Evolutionary conservation across 768 basidiomycete genomes (phyloP).

Genomic region (Agaricus sinodeliciosus): DNA sequence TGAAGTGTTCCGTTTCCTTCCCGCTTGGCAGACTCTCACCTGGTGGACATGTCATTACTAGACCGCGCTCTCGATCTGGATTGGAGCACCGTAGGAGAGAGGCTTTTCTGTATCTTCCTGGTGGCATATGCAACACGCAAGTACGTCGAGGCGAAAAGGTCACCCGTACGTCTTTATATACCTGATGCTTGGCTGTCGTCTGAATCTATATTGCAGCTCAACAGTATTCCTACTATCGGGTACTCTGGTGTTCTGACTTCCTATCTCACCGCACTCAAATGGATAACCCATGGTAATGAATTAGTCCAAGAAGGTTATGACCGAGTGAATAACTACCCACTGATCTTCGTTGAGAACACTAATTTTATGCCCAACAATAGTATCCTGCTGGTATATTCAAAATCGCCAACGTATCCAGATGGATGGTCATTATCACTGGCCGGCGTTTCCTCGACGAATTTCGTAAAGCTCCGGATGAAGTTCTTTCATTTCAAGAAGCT

Average conservation of each 20-base stretch:
- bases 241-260: slow-evolving; percentile 7
- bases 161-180: background rate
- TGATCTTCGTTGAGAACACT: background rate
- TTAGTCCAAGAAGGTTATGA: slow-evolving; percentile 12
- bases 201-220: background rate
- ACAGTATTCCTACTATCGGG: slow-evolving; percentile 11
- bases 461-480: slow-evolving; percentile 29
- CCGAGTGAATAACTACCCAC: slow-evolving; percentile 1
- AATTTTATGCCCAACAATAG: background rate
- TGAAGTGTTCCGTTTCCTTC: background rate
- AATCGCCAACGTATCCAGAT: slow-evolving; percentile 17
- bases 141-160: slow-evolving; percentile 6
- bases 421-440: slow-evolving; percentile 31
- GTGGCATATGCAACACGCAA: background rate
- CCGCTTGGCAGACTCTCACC: background rate
- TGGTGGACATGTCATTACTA: background rate
- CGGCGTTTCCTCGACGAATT: slow-evolving; percentile 30
- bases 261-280: slow-evolving; percentile 10
- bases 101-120: background rate
- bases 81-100: background rate
- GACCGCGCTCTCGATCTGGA: background rate
- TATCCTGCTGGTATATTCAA: slow-evolving; percentile 12
- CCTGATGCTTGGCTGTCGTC: background rate
- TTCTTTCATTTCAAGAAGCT: slow-evolving; percentile 26
- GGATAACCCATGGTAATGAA: slow-evolving; percentile 1